Conservation (phyloP, 2,329 filamentous ascomycete species). For the Pyricularia sp. region DNA sequence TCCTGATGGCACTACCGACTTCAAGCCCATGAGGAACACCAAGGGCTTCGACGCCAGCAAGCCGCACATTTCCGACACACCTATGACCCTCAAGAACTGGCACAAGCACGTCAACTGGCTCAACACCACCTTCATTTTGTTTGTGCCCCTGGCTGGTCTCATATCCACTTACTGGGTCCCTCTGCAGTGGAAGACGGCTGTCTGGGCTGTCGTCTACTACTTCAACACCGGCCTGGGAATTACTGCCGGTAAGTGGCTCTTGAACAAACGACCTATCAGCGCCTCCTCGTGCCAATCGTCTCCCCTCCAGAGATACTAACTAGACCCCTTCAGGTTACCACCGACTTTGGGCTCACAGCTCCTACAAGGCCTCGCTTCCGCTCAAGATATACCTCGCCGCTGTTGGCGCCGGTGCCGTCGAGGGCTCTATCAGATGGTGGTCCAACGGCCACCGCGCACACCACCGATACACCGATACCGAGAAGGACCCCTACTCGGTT, state of each 20-base stretch:
- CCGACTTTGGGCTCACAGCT: slow-evolving; percentile 77
- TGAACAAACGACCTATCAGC: not conserved
- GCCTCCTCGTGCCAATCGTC: not conserved
- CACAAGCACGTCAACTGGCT: slow-evolving; percentile 93
- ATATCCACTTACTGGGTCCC: slow-evolving; percentile 72
- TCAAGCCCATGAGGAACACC: slow-evolving; percentile 36
- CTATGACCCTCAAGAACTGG: slow-evolving; percentile 76
- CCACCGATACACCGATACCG: slow-evolving; percentile 86
- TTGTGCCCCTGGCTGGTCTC: slow-evolving; percentile 65
- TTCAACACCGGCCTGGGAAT: slow-evolving; percentile 77
- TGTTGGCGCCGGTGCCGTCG: slow-evolving; percentile 72
- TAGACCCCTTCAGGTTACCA: slow-evolving; percentile 49
- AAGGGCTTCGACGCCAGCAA: slow-evolving; percentile 51
- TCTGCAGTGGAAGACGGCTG: slow-evolving; percentile 57
- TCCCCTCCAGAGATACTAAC: slow-evolving; percentile 4
- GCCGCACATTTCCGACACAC: slow-evolving; percentile 75
- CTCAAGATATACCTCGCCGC: slow-evolving; percentile 76
- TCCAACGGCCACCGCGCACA: slow-evolving; percentile 78
- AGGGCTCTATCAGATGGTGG: slow-evolving; percentile 87
- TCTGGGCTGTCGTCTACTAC: slow-evolving; percentile 72
- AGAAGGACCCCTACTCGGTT: slow-evolving; percentile 86
- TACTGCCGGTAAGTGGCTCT: slow-evolving; percentile 53
- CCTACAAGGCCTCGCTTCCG: slow-evolving; percentile 67
- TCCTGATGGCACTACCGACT: slow-evolving; percentile 46
- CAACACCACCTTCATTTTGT: slow-evolving; percentile 72